Percentiles rank a stretch among this genome's conserved stretches.
These are phyloP conservation scores for Cercis canadensis DNA, from an alignment of 306 rosid genomes.

Conservation along the genomic window DNA sequence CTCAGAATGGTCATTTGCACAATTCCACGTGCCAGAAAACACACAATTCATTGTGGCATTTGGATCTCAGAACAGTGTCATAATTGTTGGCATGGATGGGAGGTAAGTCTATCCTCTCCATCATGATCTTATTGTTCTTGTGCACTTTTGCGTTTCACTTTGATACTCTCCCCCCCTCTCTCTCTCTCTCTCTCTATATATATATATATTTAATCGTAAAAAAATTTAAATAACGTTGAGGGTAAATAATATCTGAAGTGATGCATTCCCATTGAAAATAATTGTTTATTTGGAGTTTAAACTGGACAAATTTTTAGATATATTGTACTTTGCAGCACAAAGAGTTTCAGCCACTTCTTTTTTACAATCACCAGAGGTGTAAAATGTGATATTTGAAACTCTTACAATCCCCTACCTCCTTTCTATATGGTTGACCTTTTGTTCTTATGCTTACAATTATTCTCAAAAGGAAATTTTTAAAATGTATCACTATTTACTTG, in stretches of 20 bases:
- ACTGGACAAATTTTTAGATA: too few species aligned
- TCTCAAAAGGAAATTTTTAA: not conserved
- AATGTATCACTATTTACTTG: not conserved
- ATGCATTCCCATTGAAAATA: constrained; percentile 14
- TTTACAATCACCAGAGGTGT: too few species aligned
- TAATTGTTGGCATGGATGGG: constrained; percentile 88
- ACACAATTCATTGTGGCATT: constrained; percentile 80
- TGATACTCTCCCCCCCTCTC: not conserved
- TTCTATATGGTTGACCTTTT: not conserved
- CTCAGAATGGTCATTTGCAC: constrained; percentile 99
- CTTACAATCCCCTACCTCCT: not conserved
- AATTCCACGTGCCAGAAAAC: constrained; percentile 77
- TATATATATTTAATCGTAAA: not conserved
- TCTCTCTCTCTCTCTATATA: too few species aligned
- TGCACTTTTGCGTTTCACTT: not conserved
- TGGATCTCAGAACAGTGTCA: constrained; percentile 75
- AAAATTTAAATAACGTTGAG: constrained; percentile 19
- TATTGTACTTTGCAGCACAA: too few species aligned
- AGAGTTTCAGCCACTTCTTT: too few species aligned
- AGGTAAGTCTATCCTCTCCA: constrained; percentile 54
- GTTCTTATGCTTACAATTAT: not conserved
- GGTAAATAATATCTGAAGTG: constrained; percentile 9
- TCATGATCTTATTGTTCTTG: constrained; percentile 7
- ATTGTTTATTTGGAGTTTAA: not conserved
- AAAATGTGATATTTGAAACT: not conserved